phyloP scores from a whole-genome alignment of 192 early-diverging fungal genomes.

The Coemansia sp. region DNA sequence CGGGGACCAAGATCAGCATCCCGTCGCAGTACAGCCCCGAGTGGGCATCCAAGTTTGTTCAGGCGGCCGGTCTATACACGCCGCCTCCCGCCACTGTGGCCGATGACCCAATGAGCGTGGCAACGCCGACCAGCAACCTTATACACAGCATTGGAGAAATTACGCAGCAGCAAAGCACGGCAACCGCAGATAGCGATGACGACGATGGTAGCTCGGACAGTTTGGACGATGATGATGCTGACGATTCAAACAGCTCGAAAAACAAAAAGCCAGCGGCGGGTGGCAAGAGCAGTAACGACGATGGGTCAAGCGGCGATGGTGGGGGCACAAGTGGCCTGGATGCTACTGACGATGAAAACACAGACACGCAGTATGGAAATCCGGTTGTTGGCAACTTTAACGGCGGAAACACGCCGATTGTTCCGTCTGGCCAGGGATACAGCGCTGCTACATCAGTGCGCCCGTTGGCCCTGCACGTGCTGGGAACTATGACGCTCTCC shows the following conservation, averaged over 20 bases:
- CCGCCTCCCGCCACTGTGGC: conserved; percentile 10
- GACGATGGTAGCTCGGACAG: neutral
- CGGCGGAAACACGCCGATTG: conserved; percentile 18
- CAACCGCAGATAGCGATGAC: neutral
- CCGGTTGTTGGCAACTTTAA: conserved; percentile 34
- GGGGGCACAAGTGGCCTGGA: conserved; percentile 11
- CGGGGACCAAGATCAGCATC: conserved; percentile 19
- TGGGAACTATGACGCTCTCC: neutral
- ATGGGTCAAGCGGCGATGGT: neutral
- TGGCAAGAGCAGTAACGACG: neutral
- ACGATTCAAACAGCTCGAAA: neutral
- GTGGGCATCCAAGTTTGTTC: conserved; percentile 47
- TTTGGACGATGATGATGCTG: neutral
- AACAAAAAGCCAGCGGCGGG: neutral
- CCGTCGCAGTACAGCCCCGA: conserved; percentile 29
- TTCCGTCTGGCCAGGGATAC: conserved; percentile 40
- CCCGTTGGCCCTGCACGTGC: neutral
- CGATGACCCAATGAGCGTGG: neutral
- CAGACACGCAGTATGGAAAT: conserved; percentile 32
- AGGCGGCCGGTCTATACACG: conserved; percentile 37
- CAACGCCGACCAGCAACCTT: conserved; percentile 1
- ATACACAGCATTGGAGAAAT: neutral
- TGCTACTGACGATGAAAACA: neutral
- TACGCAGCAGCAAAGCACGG: neutral
- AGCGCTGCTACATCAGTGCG: conserved; percentile 5